phyloP scores from a whole-genome alignment of 2,329 filamentous ascomycete genomes.

The Sclerotinia glacialis region DNA sequence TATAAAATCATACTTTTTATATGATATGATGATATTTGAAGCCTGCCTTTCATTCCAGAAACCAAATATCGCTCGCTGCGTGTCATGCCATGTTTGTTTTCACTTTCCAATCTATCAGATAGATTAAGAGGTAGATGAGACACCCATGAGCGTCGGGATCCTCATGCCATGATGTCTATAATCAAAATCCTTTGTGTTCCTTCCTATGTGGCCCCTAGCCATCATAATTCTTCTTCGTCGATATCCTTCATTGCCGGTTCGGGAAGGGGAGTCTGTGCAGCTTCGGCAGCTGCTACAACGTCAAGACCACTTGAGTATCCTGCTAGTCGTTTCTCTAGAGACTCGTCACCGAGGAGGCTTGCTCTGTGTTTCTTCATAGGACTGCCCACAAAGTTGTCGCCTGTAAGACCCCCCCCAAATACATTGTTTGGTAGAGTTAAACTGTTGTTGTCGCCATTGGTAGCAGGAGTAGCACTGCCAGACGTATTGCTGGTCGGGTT shows the following conservation, averaged over 20 bases:
- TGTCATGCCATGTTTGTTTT: neutral
- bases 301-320: conserved; percentile 30
- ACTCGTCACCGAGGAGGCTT: conserved; percentile 52
- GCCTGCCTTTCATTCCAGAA: neutral
- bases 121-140: conserved; percentile 10
- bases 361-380: conserved; percentile 74
- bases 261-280: conserved; percentile 33
- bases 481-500: conserved; percentile 47
- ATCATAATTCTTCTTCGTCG: conserved; percentile 37
- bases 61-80: conserved; percentile 13
- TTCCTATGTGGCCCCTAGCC: conserved; percentile 22
- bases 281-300: conserved; percentile 37
- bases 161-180: conserved; percentile 10
- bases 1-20: conserved; percentile 11
- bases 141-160: neutral
- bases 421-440: conserved; percentile 39
- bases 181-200: conserved; percentile 10
- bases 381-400: conserved; percentile 58
- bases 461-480: conserved; percentile 44
- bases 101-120: conserved; percentile 12
- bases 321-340: conserved; percentile 33
- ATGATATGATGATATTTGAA: conserved; percentile 4
- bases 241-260: conserved; percentile 27
- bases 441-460: conserved; percentile 38
- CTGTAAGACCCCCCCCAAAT: conserved; percentile 45